These are phyloP conservation scores for Phytophthora sojae DNA, from an alignment of 352 stramenopile genomes.

Conservation along the genomic window DNA sequence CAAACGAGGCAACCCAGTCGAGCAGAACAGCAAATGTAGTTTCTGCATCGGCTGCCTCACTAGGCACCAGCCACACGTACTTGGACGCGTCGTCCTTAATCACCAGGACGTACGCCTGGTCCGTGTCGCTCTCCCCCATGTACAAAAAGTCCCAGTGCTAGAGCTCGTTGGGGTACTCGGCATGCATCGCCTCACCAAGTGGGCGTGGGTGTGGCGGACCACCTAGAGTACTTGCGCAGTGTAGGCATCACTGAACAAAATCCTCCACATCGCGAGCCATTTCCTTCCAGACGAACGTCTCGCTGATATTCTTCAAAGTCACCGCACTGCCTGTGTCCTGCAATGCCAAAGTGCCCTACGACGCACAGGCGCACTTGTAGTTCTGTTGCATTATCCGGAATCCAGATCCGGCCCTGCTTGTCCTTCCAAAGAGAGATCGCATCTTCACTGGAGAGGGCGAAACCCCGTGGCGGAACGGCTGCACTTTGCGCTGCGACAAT, in stretches of 20 bases:
- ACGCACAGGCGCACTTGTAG: conserved; percentile 38
- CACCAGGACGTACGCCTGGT: not conserved
- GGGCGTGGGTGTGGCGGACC: conserved; percentile 9
- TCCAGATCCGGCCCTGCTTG: conserved; percentile 1
- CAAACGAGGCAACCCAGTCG: conserved; percentile 18
- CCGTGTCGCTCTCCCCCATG: not conserved
- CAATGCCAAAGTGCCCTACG: conserved; percentile 28
- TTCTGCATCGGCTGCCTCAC: not conserved
- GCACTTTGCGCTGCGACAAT: not conserved
- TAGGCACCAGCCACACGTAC: not conserved
- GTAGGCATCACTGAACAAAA: conserved; percentile 28
- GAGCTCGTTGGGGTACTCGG: not conserved
- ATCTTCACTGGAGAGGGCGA: not conserved
- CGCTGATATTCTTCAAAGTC: conserved; percentile 7
- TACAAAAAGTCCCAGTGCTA: not conserved
- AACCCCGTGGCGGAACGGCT: not conserved
- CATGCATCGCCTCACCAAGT: conserved; percentile 13
- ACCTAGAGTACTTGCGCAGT: conserved; percentile 15
- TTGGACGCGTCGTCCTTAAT: not conserved
- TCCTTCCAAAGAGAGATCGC: not conserved
- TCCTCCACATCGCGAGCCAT: not conserved
- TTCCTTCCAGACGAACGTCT: not conserved
- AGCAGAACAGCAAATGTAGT: not conserved
- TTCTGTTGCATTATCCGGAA: conserved; percentile 6
- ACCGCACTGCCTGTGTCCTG: conserved; percentile 24